Evolutionary conservation across 78 protist species (phyloP), one percentile per base, ranked within the genome.

Genomic region (Monocercomonoides exilis): DNA sequence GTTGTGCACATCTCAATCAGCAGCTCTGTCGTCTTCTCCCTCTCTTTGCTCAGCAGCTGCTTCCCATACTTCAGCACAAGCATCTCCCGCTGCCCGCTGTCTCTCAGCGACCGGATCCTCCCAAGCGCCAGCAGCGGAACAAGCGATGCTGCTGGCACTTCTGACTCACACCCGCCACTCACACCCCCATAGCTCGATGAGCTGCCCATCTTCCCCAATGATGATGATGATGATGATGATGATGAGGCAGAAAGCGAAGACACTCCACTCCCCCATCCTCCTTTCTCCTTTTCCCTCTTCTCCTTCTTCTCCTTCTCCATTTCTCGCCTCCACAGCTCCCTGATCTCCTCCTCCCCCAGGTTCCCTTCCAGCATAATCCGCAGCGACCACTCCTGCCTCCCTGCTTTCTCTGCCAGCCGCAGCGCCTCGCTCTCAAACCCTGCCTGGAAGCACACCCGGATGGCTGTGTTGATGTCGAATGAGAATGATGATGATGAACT

Each of bases 1-100:
- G 38, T 21, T 2, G 96, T 92, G 89, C 96, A 95, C 6, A 95
- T 85, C 42, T 43, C 70, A 85, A 90, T 88, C 41, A 95, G 85
- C 0, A 94, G 80, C 2, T 70, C 29, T 0, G 96, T 93, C 29
- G 97, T 91, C 44, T 80, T 80, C 63, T 90, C 85, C 0, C 96
- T 95, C 0, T 88, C 41, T 44, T 80, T 44, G 0, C 80, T 38
- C 29, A 94, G 92, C 6, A 95, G 77, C 21, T 34, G 45, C 88
- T 93, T 94, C 38, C 97, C 97, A 77, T 93, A 93, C 82, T 91
- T 87, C 38, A 54, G 70, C 11, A 54, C 38, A 29, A 21, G 38
- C 11, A 29, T 54, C 70, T 54, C 70, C 38, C 70, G 70, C 38
- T 54, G 38, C 38, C 38, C 70, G 70, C 11, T 11, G 38, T 11